A percentile compares a stretch with the other conserved stretches of the same genome.
Conservation (phyloP, 148 eudicot genomes). For the Rheum nobile region DNA sequence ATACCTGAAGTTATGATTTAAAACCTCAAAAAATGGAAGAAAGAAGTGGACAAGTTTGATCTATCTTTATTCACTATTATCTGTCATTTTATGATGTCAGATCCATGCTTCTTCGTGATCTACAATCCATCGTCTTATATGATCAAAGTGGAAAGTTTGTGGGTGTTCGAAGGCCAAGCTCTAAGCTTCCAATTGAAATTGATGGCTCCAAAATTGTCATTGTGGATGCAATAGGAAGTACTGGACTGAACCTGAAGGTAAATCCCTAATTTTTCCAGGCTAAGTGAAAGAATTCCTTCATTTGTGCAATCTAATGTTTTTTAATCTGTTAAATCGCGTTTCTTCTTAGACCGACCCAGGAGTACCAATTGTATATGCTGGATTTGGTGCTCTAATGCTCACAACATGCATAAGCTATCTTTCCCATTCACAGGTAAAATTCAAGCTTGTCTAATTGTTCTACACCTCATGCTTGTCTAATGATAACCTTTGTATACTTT, state of each 20-base stretch:
- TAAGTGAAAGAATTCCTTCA: neutral
- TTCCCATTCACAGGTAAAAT: constrained; percentile 81
- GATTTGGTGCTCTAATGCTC: constrained; percentile 93
- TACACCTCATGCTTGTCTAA: constrained; percentile 8
- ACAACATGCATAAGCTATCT: constrained; percentile 88
- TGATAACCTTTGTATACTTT: neutral
- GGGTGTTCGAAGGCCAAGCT: constrained; percentile 77
- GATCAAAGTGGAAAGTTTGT: constrained; percentile 90
- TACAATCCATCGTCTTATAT: constrained; percentile 85
- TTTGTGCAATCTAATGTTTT: neutral
- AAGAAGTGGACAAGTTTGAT: neutral
- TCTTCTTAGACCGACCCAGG: constrained; percentile 83
- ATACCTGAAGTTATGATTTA: neutral
- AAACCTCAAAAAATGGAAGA: neutral
- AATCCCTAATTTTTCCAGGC: neutral
- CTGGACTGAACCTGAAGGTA: constrained; percentile 87
- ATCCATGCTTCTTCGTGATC: constrained; percentile 97
- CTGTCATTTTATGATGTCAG: constrained; percentile 22
- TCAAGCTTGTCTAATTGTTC: neutral
- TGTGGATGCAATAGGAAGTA: constrained; percentile 86
- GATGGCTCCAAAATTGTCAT: constrained; percentile 72
- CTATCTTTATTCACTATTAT: constrained; percentile 2
- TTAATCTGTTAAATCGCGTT: neutral
- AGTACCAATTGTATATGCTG: constrained; percentile 89
- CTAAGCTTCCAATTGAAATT: constrained; percentile 86